Conservation (phyloP, 345 rosid genomes). For the Eucalyptus leucophloia region DNA sequence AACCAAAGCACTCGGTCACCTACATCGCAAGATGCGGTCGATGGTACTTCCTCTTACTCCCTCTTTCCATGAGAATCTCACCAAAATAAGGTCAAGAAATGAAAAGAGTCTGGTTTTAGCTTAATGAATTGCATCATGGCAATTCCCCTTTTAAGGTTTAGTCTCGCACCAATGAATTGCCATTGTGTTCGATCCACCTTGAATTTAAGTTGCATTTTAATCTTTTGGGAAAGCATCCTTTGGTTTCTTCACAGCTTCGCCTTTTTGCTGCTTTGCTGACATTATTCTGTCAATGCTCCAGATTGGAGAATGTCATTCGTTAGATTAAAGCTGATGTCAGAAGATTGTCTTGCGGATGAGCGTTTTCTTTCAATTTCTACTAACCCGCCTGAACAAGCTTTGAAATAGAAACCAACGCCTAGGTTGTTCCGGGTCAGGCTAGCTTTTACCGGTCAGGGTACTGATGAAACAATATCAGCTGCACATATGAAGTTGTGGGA, state of each 20-base stretch:
- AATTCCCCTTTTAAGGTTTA: not conserved
- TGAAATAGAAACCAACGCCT: not conserved
- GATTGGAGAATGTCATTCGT: not conserved
- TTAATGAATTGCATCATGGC: not conserved
- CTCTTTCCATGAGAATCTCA: not conserved
- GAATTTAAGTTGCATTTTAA: not conserved
- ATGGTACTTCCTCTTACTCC: constrained; percentile 35
- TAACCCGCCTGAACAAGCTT: not conserved
- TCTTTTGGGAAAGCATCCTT: not conserved
- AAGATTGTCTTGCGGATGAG: not conserved
- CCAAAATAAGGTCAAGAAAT: not conserved
- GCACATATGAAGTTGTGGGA: not conserved
- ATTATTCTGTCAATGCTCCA: not conserved
- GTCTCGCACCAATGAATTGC: not conserved
- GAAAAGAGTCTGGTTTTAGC: not conserved
- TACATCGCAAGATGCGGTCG: constrained; percentile 68
- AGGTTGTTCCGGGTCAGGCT: not conserved
- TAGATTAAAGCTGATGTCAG: not conserved
- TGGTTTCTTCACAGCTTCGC: not conserved
- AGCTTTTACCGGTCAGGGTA: not conserved
- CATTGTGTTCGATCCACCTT: not conserved
- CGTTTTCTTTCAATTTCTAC: not conserved
- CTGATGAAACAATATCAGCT: not conserved
- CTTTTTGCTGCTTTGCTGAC: not conserved
- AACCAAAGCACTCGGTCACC: constrained; percentile 28